Evolutionary conservation across 768 basidiomycete genomes (phyloP).

Genomic region (Cystofilobasidium capitatum): DNA sequence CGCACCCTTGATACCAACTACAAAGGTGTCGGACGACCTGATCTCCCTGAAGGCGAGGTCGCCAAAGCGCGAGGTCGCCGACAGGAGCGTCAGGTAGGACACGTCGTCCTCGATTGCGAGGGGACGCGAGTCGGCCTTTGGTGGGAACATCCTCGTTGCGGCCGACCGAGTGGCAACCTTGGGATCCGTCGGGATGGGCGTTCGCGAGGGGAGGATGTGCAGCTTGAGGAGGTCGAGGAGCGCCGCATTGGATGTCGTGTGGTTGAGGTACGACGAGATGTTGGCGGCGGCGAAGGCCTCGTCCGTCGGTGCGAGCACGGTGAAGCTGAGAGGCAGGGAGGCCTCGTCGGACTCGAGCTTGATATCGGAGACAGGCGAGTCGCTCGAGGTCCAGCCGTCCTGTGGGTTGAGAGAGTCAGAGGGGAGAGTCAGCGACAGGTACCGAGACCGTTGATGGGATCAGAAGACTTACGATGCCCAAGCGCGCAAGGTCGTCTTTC

Average conservation of each 20-base stretch:
- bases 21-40: conserved; percentile 39
- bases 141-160: conserved; percentile 28
- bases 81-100: conserved; percentile 63
- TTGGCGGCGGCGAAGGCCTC: conserved; percentile 82
- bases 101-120: conserved; percentile 59
- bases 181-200: conserved; percentile 9
- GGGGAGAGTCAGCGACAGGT: neutral
- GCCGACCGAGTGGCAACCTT: conserved; percentile 13
- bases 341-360: neutral
- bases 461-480: conserved; percentile 14
- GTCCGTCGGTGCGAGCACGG: conserved; percentile 81
- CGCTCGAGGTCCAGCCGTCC: neutral
- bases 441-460: neutral
- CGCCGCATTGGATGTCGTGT: conserved; percentile 28
- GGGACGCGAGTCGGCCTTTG: conserved; percentile 52
- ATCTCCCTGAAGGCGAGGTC: conserved; percentile 67
- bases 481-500: conserved; percentile 30
- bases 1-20: conserved; percentile 44
- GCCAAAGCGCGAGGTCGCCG: conserved; percentile 54
- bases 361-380: too few relatives aligned
- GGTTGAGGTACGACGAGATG: conserved; percentile 48
- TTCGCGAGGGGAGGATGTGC: conserved; percentile 39
- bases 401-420: neutral
- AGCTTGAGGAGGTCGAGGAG: conserved; percentile 39
- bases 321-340: conserved; percentile 49